phyloP scores from a whole-genome alignment of 345 rosid species.

The Abelmoschus esculentus region DNA sequence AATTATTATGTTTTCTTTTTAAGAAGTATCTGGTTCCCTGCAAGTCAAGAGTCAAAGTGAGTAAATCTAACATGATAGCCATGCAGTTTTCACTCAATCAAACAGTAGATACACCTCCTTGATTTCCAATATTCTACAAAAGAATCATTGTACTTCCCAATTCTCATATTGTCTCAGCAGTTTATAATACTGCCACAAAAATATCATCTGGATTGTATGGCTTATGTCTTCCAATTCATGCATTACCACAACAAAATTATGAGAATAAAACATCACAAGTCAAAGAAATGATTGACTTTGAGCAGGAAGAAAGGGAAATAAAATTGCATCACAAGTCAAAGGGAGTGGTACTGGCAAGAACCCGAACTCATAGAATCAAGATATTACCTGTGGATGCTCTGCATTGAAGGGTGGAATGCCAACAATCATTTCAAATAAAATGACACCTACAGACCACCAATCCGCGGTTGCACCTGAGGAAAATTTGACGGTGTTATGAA shows the following conservation, averaged over 20 bases:
- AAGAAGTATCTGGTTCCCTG: neutral
- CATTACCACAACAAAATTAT: neutral
- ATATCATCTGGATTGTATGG: neutral
- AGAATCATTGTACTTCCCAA: neutral
- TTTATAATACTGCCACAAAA: neutral
- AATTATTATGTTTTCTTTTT: neutral
- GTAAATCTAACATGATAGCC: neutral
- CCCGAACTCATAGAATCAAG: conserved; percentile 2
- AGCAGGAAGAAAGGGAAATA: neutral
- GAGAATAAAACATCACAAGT: neutral
- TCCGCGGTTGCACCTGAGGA: conserved; percentile 89
- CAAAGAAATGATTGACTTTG: neutral
- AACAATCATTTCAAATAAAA: conserved; percentile 85
- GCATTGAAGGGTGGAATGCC: conserved; percentile 99
- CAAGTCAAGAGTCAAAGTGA: neutral
- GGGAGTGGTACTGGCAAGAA: conserved; percentile 2
- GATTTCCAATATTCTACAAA: neutral
- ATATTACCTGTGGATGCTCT: conserved; percentile 73
- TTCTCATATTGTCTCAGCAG: neutral
- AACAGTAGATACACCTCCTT: neutral
- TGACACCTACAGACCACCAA: conserved; percentile 99
- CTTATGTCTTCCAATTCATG: neutral
- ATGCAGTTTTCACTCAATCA: neutral
- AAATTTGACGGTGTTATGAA: conserved; percentile 11
- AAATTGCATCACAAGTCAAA: neutral